phyloP scores from a whole-genome alignment of 163 green algal genomes.

The Chlamydomonas reinhardtii region DNA sequence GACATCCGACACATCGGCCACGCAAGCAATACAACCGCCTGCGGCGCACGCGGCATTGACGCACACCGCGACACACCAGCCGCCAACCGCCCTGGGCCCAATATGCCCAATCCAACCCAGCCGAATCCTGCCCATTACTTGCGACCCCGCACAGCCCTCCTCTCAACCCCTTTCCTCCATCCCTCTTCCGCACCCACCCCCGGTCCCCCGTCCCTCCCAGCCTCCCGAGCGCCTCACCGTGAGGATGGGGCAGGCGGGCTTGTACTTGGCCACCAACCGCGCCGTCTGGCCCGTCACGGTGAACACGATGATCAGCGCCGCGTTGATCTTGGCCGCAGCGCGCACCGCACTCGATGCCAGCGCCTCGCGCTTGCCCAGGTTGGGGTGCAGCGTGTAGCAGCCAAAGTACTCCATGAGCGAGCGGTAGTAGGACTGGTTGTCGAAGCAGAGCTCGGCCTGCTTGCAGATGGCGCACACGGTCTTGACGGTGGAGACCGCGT shows the following conservation, averaged over 20 bases:
- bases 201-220: too few species aligned
- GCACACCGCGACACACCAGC: too few species aligned
- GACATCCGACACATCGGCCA: too few species aligned
- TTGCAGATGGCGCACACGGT: slow-evolving; percentile 83
- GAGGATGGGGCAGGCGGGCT: slow-evolving; percentile 87
- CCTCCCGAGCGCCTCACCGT: slow-evolving; percentile 64
- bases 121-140: too few species aligned
- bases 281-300: slow-evolving; percentile 88
- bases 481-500: slow-evolving; percentile 67
- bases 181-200: too few species aligned
- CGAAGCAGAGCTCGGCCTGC: slow-evolving; percentile 70
- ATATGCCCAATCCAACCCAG: too few species aligned
- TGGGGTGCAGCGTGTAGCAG: slow-evolving; percentile 61
- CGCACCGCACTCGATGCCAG: slow-evolving; percentile 90
- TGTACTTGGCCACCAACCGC: slow-evolving; percentile 91
- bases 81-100: too few species aligned
- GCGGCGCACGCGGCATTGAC: too few species aligned
- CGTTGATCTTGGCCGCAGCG: slow-evolving; percentile 85
- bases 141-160: too few species aligned
- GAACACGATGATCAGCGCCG: slow-evolving; percentile 89
- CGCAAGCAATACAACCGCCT: too few species aligned
- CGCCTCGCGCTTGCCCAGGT: slow-evolving; percentile 69
- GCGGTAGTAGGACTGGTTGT: slow-evolving; percentile 55
- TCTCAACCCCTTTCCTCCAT: too few species aligned
- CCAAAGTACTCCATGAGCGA: slow-evolving; percentile 53